Evolutionary conservation across 306 rosid genomes (phyloP).

Genomic region (Glycine latifolia): DNA sequence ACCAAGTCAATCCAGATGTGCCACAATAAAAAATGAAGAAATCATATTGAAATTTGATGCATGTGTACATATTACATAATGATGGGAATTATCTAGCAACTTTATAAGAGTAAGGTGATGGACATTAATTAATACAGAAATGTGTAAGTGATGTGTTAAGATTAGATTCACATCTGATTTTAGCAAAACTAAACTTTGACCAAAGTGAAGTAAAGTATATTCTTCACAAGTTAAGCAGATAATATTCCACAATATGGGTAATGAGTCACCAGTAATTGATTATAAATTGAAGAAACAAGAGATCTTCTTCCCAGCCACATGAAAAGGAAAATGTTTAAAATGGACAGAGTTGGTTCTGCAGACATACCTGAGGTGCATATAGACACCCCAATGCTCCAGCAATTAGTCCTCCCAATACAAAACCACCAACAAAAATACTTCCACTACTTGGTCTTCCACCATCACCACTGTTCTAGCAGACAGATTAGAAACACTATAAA

Average conservation of each 20-base stretch:
- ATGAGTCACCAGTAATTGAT: background rate
- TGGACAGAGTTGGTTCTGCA: conserved; percentile 3
- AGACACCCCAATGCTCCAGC: conserved; percentile 71
- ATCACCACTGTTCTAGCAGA: conserved; percentile 55
- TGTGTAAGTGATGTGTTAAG: background rate
- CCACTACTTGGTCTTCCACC: conserved; percentile 56
- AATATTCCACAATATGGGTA: background rate
- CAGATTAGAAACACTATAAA: conserved; percentile 15
- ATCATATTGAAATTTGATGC: no score
- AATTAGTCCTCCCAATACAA: conserved; percentile 69
- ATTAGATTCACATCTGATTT: background rate
- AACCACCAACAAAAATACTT: conserved; percentile 66
- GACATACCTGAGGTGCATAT: conserved; percentile 72
- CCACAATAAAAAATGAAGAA: conserved; percentile 20
- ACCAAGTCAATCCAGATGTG: background rate
- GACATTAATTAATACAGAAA: conserved; percentile 1
- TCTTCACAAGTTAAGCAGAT: conserved; percentile 12
- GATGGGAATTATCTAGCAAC: conserved; percentile 1
- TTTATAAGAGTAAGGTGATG: conserved; percentile 1
- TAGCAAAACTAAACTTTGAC: conserved; percentile 33
- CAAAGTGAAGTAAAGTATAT: background rate
- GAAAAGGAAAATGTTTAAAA: background rate
- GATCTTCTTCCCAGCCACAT: background rate
- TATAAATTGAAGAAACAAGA: background rate
- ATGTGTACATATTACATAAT: background rate